Base-by-base conservation (phyloP, 495 filamentous ascomycete species). In the Talaromyces thailandensis region DNA sequence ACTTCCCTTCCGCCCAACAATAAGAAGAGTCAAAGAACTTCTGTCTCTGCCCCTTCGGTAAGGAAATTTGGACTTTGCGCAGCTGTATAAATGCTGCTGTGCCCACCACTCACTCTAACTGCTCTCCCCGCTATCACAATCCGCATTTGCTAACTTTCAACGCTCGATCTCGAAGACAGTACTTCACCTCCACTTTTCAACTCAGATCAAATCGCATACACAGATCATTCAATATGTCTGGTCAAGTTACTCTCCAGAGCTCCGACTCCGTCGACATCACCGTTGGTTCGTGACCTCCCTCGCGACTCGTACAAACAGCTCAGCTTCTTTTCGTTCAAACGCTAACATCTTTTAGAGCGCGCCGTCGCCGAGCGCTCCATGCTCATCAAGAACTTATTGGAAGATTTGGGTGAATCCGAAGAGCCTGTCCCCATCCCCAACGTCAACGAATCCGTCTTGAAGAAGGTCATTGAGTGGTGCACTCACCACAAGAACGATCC, bases 381-480 rank as follows among this genome's bases (percentile, higher is more conserved):
- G 61, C 82, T 98, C 23, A 93, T 98, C 82, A 96, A 96, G 84
- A 94, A 97, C 80, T 86, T 98, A 87, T 82, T 98, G 48, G 94
- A 96, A 69, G 94, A 98, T 74, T 78, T 97, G 32, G 92, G 90
- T 62, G 81, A 82, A n/a, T 75, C 86, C 53, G 79, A 73, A 8
- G 84, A 90, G 65, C 77, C 81, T 12, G 88, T 93, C 40, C 89
- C 94, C 7, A 92, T 98, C 62, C 89, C 91, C 29, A 98, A 98
- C 68, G 94, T 98, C 67, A 96, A 96, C 72, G 93, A 96, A 72
- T 81, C 90, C 5, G 94, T 98, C 53, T 79, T 98, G 21, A 86
- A 85, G 71, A 98, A 98, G 77, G 94, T 98, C 37, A 85, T 98
- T 69, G 95, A 97, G 72, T 98, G 94, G 94, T 98, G 94, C 74